Evolutionary conservation across 257 asterid species (phyloP).

Genomic region (Solanum corneliomulleri): DNA sequence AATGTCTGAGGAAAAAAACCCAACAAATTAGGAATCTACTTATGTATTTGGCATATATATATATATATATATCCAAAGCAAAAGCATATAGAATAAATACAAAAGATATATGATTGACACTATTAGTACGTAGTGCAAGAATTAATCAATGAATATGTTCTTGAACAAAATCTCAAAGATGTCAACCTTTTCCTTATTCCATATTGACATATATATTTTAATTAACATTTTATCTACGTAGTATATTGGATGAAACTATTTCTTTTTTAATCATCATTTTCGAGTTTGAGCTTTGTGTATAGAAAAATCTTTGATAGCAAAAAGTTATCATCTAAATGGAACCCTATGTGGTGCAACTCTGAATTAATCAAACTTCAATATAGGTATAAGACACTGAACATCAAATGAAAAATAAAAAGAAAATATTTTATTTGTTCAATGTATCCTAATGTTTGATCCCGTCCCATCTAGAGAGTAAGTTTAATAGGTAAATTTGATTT

Average conservation of each 20-base stretch:
- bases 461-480: background rate
- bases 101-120: background rate
- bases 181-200: background rate
- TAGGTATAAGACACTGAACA: too few relatives aligned
- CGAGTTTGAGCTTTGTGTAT: accelerated
- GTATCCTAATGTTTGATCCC: background rate
- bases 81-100: background rate
- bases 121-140: background rate
- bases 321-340: accelerated
- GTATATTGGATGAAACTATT: too few relatives aligned
- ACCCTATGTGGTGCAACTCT: background rate
- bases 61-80: background rate
- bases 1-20: too few relatives aligned
- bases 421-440: background rate
- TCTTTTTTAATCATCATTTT: too few relatives aligned
- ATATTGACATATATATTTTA: background rate
- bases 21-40: too few relatives aligned
- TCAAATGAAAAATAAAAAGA: too few relatives aligned
- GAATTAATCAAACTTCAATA: background rate
- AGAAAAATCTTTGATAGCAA: background rate
- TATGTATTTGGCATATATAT: too few relatives aligned
- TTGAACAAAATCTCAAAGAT: background rate
- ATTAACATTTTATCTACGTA: too few relatives aligned
- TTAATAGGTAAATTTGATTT: accelerated
- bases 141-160: background rate